A percentile compares a stretch with the other conserved stretches of the same genome.
phyloP scores from a whole-genome alignment of 805 yeast species.

The Metschnikowia lochheadii region DNA sequence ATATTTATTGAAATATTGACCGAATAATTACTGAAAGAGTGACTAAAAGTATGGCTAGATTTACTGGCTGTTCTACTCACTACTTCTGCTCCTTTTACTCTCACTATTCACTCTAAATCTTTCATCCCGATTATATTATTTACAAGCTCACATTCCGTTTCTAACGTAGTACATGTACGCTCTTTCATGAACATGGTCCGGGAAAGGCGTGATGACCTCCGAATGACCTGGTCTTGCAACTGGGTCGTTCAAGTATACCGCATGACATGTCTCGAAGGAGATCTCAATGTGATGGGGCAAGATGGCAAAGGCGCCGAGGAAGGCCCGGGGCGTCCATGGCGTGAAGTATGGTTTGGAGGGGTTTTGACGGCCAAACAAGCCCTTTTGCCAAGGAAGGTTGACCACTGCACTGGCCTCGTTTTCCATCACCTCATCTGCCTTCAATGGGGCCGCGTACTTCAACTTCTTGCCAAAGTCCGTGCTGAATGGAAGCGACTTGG shows the following conservation, averaged over 20 bases:
- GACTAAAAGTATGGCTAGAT: too few relatives aligned
- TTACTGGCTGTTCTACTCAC: too few relatives aligned
- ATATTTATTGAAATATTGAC: too few relatives aligned
- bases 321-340: conserved; percentile 95
- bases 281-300: conserved; percentile 90
- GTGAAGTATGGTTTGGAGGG: conserved; percentile 83
- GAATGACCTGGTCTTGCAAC: conserved; percentile 96
- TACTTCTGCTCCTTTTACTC: too few relatives aligned
- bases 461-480: conserved; percentile 25
- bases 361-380: conserved; percentile 73
- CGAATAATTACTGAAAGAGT: too few relatives aligned
- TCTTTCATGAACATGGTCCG: conserved; percentile 77
- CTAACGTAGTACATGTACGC: conserved; percentile 92
- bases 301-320: conserved; percentile 87
- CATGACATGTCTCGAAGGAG: conserved; percentile 89
- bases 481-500: conserved; percentile 26
- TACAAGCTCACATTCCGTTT: conserved; percentile 48
- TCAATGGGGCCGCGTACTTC: conserved; percentile 32
- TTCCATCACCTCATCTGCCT: conserved; percentile 46
- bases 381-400: conserved; percentile 74
- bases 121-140: conserved; percentile 1
- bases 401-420: conserved; percentile 49
- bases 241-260: conserved; percentile 94
- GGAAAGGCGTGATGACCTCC: conserved; percentile 90
- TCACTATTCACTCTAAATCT: too few relatives aligned